Evolutionary conservation across 1,139 yeast species (phyloP), one percentile per base, ranked within the genome.

Genomic region (Magnusiomyces suaveolens): DNA sequence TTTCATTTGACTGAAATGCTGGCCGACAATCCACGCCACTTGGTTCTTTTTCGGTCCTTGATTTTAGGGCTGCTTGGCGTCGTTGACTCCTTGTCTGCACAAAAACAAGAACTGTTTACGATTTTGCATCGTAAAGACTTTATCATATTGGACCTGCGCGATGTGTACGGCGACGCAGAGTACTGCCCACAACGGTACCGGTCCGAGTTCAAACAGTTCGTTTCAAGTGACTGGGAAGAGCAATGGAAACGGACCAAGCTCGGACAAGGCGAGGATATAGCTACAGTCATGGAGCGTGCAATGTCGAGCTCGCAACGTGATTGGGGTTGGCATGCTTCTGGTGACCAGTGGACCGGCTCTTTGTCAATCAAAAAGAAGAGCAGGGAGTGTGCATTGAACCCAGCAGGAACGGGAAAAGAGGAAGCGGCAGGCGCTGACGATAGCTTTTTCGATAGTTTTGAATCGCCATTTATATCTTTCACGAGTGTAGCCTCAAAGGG

Each of bases 101-200:
- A 53, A 46, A 50, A 41, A 16, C 32, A n/a, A 14, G 57, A 52
- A 10, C 52, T 55, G 2, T 46, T n/a, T 16, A 36, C 20, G 3
- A 25, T 52, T 3, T 18, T 55, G 4, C 51, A 46, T 36, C 43
- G 52, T 12, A 55, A 55, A 21, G 57, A 55, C 46, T 38, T 55
- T 18, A 49, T 50, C 25, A 26, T 55, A 2, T 43, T 51, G 10
- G 55, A 55, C 38, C 44, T 55, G 23, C 36, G 39, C 14, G 50
- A 47, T 18, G 55, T 43, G 12, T 47, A 47, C 18, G 50, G 50
- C 1, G 24, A 47, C 38, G 24, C 32, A n/a, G 3, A 20, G 16
- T 47, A 47, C 43, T 33, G 36, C 12, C 50, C 50, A 14, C 18
- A 20, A 23, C 41, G 50, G 29, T 33, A 47, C 43, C 18, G 18